phyloP scores from a whole-genome alignment of 2,329 filamentous ascomycete species.

The Cladophialophora carrionii region DNA sequence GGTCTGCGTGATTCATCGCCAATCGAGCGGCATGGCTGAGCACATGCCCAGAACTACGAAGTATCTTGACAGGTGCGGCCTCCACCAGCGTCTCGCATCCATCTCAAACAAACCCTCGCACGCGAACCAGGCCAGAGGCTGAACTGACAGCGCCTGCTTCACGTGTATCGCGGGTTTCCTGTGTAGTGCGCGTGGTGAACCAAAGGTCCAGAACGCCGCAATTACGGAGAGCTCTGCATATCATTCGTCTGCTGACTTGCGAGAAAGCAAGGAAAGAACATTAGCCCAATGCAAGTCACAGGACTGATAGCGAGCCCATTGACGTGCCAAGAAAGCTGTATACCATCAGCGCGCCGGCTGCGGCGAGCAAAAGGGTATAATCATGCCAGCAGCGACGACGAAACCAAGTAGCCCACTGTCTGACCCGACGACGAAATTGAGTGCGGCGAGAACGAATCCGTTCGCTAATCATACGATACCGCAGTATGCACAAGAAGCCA shows the following conservation, averaged over 20 bases:
- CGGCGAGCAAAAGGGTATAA: neutral
- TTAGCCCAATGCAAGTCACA: slow-evolving; percentile 5
- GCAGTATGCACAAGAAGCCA: slow-evolving; percentile 13
- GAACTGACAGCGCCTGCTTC: neutral
- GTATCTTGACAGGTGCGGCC: neutral
- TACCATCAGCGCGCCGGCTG: neutral
- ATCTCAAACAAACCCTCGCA: neutral
- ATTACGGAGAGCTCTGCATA: neutral
- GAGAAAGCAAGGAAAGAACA: slow-evolving; percentile 3
- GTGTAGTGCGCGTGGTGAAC: neutral
- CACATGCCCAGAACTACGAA: neutral
- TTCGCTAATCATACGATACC: slow-evolving; percentile 12
- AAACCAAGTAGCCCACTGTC: neutral
- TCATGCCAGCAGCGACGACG: slow-evolving; percentile 2
- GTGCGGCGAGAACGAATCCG: slow-evolving; percentile 9
- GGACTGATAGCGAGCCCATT: slow-evolving; percentile 13
- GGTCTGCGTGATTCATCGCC: too few species aligned
- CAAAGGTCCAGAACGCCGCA: neutral
- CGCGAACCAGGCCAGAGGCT: neutral
- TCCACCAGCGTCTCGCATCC: neutral
- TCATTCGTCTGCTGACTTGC: slow-evolving; percentile 1
- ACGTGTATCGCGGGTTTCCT: neutral
- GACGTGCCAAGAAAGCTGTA: neutral
- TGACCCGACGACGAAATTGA: neutral
- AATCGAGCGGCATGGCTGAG: neutral